Evolutionary conservation across 257 asterid genomes (phyloP).

Genomic region (Marsdenia floribunda): DNA sequence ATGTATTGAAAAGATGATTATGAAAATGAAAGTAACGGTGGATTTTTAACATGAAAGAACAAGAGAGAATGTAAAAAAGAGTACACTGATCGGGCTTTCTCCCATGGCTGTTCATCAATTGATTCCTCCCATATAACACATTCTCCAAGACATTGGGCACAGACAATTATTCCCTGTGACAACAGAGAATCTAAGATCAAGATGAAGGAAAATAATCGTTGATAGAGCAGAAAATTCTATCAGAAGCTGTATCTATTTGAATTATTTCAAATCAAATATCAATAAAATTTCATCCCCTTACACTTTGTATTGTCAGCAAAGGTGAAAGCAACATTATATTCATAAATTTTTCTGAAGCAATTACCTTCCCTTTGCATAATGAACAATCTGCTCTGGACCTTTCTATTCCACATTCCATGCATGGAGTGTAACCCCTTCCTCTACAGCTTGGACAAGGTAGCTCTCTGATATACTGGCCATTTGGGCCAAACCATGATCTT

Average conservation of each 20-base stretch:
- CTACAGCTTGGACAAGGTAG: conserved; percentile 93
- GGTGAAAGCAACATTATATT: background rate
- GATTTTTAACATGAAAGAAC: background rate
- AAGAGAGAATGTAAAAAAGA: conserved; percentile 14
- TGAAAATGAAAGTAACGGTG: background rate
- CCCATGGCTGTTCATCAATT: conserved; percentile 93
- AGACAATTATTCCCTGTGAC: conserved; percentile 60
- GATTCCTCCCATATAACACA: conserved; percentile 98
- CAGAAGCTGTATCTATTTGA: background rate
- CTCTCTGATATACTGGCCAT: conserved; percentile 88
- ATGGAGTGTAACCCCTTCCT: conserved; percentile 92
- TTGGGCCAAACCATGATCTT: conserved; percentile 98
- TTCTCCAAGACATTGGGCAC: conserved; percentile 82
- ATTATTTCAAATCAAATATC: background rate
- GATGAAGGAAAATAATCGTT: background rate
- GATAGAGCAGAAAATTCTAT: background rate
- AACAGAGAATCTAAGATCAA: conserved; percentile 5
- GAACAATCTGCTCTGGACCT: conserved; percentile 83
- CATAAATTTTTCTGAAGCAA: background rate
- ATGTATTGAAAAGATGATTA: background rate
- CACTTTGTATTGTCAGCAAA: background rate
- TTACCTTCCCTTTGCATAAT: conserved; percentile 74
- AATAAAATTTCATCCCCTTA: background rate
- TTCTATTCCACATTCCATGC: conserved; percentile 83
- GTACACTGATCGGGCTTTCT: conserved; percentile 83